A percentile compares a stretch with the other conserved stretches of the same genome.
Conservation (phyloP, 805 yeast species). For the Wickerhamiella sergipiensis region DNA sequence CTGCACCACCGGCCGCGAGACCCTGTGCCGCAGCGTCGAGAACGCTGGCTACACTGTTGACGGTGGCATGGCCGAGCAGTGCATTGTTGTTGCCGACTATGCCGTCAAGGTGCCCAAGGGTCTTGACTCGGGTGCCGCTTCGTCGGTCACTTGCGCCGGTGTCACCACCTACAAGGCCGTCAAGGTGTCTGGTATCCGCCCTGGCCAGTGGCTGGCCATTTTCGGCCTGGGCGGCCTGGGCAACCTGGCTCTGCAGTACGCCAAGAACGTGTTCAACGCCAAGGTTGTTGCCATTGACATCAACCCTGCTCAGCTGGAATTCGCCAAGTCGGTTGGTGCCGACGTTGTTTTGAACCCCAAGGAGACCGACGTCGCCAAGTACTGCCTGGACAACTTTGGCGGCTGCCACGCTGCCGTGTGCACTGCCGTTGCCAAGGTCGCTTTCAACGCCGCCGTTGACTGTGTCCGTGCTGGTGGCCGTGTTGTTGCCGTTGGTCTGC, state of each 20-base stretch:
- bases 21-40: conserved; percentile 55
- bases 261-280: conserved; percentile 55
- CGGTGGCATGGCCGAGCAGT: conserved; percentile 85
- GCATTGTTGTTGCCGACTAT: conserved; percentile 76
- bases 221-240: conserved; percentile 76
- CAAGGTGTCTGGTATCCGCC: conserved; percentile 55
- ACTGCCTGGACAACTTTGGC: conserved; percentile 43
- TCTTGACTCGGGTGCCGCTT: conserved; percentile 57
- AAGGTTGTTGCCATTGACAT: conserved; percentile 62
- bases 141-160: conserved; percentile 86
- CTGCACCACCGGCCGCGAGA: conserved; percentile 53
- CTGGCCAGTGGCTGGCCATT: conserved; percentile 67
- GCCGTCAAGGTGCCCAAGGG: conserved; percentile 69
- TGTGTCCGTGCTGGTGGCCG: conserved; percentile 57
- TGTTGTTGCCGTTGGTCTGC: conserved; percentile 62
- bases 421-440: conserved; percentile 59
- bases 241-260: conserved; percentile 60
- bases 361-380: conserved; percentile 40
- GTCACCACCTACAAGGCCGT: conserved; percentile 83
- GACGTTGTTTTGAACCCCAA: conserved; percentile 46
- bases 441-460: conserved; percentile 46
- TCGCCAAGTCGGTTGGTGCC: conserved; percentile 49
- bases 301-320: conserved; percentile 46
- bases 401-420: conserved; percentile 69
- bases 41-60: conserved; percentile 81